Conservation (phyloP, 495 filamentous ascomycete species). For the Lasiosphaeria ovina region DNA sequence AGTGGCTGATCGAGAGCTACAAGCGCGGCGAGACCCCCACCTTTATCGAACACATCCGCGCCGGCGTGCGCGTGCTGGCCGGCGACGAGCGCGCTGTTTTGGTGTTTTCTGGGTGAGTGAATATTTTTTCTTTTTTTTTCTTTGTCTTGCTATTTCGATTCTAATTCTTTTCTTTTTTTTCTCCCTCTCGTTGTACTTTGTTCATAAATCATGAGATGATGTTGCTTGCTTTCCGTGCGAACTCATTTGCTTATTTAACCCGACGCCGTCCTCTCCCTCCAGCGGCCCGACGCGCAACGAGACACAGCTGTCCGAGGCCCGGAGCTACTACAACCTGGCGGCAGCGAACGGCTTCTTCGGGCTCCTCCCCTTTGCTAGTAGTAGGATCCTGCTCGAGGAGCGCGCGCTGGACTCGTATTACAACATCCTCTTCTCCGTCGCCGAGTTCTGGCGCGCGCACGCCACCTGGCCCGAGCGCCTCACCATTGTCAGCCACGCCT, state of each 20-base stretch:
- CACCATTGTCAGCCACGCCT: constrained; percentile 71
- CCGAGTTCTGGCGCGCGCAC: constrained; percentile 52
- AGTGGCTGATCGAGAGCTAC: constrained; percentile 74
- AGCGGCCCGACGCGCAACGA: constrained; percentile 62
- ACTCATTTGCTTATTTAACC: constrained; percentile 1
- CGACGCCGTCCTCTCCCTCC: background rate
- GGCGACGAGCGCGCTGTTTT: constrained; percentile 46
- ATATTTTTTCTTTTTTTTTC: background rate
- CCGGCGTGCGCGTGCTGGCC: constrained; percentile 54
- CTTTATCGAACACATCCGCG: constrained; percentile 67
- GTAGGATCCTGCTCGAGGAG: constrained; percentile 55
- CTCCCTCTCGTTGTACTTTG: too few relatives aligned
- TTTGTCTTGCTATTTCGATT: background rate
- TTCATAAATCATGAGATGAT: too few relatives aligned
- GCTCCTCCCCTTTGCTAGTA: constrained; percentile 29
- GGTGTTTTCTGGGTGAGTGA: constrained; percentile 65
- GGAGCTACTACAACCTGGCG: constrained; percentile 59
- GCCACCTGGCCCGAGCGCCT: constrained; percentile 52
- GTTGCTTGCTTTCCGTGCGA: background rate
- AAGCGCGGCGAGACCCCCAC: constrained; percentile 70
- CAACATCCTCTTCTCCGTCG: constrained; percentile 70
- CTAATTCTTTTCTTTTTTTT: background rate
- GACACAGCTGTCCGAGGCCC: constrained; percentile 60
- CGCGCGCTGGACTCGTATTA: constrained; percentile 76
- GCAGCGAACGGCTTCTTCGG: constrained; percentile 40